Base-by-base conservation (phyloP, 2,329 filamentous ascomycete species). In the Beauveria pseudobassiana region DNA sequence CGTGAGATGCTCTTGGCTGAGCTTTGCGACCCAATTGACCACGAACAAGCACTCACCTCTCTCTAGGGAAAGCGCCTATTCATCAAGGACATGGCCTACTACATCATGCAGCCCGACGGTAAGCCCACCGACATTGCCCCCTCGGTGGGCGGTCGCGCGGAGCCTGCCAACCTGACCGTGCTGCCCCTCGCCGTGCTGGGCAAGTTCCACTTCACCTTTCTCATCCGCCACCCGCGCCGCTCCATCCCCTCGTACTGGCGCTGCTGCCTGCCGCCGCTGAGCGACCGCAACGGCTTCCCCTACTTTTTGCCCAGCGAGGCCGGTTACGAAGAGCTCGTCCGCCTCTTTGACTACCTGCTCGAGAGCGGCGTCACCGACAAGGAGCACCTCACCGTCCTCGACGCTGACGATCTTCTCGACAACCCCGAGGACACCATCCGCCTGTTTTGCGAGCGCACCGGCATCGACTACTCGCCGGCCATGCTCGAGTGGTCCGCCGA, bases 41-140 rank as follows among this genome's bases (percentile, higher is more conserved):
- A 50, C 22, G 56, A 51, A 24, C 34, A 30, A 18, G 30, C 62
- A 69, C 69, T 73, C 54, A 72, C 71, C 67, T 60, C 30, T 55
- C 64, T 8, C 59, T 68, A 96, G 90, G 89, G 87, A 69, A 96
- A 96, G 79, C 90, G 93, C 68, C 79, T 96, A 69, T 97, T 98
- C 78, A 95, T 99, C 83, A 99, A 99, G 76, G 95, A 98, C 75
- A 99, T 98, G 78, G 88, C 90, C 61, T 89, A 97, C 76, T 98
- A 98, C 75, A 81, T 97, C 66, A 81, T 96, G 65, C 89, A 92
- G 5, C 90, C 91, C 3, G 79, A 89, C 65, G 80, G 82, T 52
- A 83, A 88, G 69, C 80, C 83, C 16, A 84, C 90, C 56, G 80
- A 79, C 54, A 85, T 95, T 63, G 92, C 91, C 10, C 89, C 90